Percentiles rank a stretch among this genome's conserved stretches.
Evolutionary conservation across 257 asterid genomes (phyloP).

Genomic region (Solanum dulcamara): DNA sequence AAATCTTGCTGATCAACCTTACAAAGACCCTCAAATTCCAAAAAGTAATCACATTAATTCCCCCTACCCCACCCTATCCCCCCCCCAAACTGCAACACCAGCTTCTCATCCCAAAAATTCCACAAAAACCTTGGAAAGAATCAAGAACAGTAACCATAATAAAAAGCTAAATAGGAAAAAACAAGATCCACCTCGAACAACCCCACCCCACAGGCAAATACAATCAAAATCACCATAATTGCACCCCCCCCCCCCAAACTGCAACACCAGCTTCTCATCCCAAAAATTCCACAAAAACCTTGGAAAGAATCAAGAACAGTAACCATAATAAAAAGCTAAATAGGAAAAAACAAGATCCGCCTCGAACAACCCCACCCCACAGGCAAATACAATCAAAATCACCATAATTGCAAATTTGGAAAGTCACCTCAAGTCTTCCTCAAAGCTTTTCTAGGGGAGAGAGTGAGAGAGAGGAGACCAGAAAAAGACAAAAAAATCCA

Average conservation of each 20-base stretch:
- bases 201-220: slow-evolving; percentile 13
- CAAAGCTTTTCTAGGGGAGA: slow-evolving; percentile 6
- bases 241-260: not conserved
- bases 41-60: not conserved
- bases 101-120: not conserved
- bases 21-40: not conserved
- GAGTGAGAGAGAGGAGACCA: slow-evolving; percentile 6
- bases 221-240: not conserved
- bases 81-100: not conserved
- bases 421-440: not conserved
- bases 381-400: not conserved
- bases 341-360: slow-evolving; percentile 79
- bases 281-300: slow-evolving; percentile 17
- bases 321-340: slow-evolving; percentile 33
- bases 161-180: slow-evolving; percentile 56
- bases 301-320: slow-evolving; percentile 8
- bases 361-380: slow-evolving; percentile 47
- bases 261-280: not conserved
- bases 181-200: slow-evolving; percentile 89
- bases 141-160: not conserved
- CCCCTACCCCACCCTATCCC: not conserved
- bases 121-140: slow-evolving; percentile 23
- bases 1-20: not conserved
- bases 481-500: not conserved
- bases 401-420: not conserved